Base-by-base conservation (phyloP, 192 early-diverging fungal genomes). In the Dimargaris cristalligena region DNA sequence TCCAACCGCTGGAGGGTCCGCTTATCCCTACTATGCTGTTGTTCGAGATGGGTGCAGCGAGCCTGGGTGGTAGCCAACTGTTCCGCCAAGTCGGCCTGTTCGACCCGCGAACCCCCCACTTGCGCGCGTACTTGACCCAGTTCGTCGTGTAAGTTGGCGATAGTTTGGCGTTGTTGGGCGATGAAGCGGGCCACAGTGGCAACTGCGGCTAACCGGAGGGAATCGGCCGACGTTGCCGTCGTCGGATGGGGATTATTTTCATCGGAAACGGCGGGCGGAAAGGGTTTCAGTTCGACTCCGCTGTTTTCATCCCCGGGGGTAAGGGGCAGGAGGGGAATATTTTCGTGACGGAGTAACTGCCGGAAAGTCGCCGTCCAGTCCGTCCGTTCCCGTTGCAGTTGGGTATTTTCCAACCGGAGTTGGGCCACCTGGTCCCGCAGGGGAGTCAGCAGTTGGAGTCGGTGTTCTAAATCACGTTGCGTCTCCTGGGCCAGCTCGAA, bases 321-420 rank as follows among this genome's bases (percentile, higher is more conserved):
- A n/a, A n/a, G n/a, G n/a, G n/a, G n/a, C n/a, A n/a, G n/a, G n/a
- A n/a, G n/a, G n/a, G n/a, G n/a, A n/a, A n/a, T n/a, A n/a, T n/a
- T n/a, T n/a, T n/a, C n/a, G n/a, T n/a, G n/a, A n/a, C n/a, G 51
- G 2, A 52, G 22, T 16, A 28, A 2, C 9, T 52, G 51, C 8
- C 41, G 41, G n/a, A 52, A 29, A 2, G 51, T 28, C 22, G 14
- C 48, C 45, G 69, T 69, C 84, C 84, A 87, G 51, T 74, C 67
- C 58, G 67, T 52, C 45, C 78, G 76, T 62, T 87, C 82, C 26
- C 67, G 71, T 29, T 63, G 60, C 20, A 84, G 47, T 0, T 61
- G 33, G 0, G 63, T 63, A 33, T 74, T 69, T 60, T 81, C 74
- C 0, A 77, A 65, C 62, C 79, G 76, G 34, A 77, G 61, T 52